Evolutionary conservation across 2,329 filamentous ascomycete species (phyloP), one percentile per base, ranked within the genome.

Genomic region (Didymella glomerata): DNA sequence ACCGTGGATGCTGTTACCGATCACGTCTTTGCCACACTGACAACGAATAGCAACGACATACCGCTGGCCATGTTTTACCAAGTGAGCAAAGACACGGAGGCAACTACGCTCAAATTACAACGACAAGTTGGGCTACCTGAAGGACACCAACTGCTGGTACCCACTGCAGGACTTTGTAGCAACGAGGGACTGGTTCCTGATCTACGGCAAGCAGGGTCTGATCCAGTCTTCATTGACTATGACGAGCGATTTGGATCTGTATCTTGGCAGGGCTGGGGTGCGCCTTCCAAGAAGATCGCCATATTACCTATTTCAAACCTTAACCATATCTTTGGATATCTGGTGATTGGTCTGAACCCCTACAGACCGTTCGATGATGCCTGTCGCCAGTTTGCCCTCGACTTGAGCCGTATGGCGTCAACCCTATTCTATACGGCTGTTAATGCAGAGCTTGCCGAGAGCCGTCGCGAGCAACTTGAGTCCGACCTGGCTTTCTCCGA

Each of bases 311-410:
- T 71, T 18, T 56, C 53, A 11, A 65, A 44, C 22, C 54, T 48
- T 3, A 40, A 45, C 11, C 62, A 60, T 16, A 25, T 65, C 4
- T 64, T 65, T 41, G 68, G 66, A 25, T 71, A 66, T 47, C 62
- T 73, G 7, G 55, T 76, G 9, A 54, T 72, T 2, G 75, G 74
- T 1, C 67, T 71, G 16, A 76, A 75, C 44, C 73, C 71, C 4
- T 71, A 67, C 27, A 64, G 73, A 22, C 63, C 65, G 1, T 72
- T 70, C 36, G 72, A 74, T 36, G 60, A 65, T 11, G 54, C 56
- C 3, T 75, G 69, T 48, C 46, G 66, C n/a, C 70, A 71, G 20
- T 75, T 75, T 40, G 28, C 71, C 10, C 64, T 64, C 22, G 66
- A 74, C 30, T 60, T 77, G 10, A 54, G 55, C 8, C 63, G 66